Conservation (phyloP, 768 basidiomycete species). For the Ramaria sp. region DNA sequence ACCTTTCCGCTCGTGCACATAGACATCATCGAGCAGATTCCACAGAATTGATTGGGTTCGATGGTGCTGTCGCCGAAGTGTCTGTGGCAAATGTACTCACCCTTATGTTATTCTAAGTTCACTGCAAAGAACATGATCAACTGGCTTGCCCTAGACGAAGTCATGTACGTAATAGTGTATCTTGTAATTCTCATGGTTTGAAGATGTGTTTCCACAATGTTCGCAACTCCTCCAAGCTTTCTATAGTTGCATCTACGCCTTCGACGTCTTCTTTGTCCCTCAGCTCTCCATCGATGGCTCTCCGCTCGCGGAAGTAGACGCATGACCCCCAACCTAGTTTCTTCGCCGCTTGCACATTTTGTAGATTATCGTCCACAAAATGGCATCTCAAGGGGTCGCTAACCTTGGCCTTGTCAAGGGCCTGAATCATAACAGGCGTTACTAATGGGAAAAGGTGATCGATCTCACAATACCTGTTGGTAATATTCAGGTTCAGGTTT, state of each 20-base stretch:
- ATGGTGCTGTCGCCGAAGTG: conserved; percentile 73
- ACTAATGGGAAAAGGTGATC: not conserved
- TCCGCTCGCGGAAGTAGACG: conserved; percentile 62
- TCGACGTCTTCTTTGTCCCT: conserved; percentile 24
- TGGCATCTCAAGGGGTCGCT: conserved; percentile 60
- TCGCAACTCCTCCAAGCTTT: conserved; percentile 55
- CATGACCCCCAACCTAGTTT: conserved; percentile 61
- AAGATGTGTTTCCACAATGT: conserved; percentile 71
- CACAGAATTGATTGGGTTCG: conserved; percentile 58
- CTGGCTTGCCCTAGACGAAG: too few species aligned
- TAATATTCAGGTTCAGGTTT: conserved; percentile 76
- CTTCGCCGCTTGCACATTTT: conserved; percentile 59
- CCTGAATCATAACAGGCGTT: conserved; percentile 30
- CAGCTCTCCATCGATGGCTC: conserved; percentile 27
- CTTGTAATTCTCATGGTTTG: conserved; percentile 10
- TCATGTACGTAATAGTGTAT: not conserved
- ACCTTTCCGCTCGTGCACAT: not conserved
- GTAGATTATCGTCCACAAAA: conserved; percentile 70
- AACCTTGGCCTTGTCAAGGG: conserved; percentile 50
- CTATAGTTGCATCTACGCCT: conserved; percentile 43
- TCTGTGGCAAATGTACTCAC: conserved; percentile 69
- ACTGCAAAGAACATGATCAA: not conserved
- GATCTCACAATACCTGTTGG: conserved; percentile 32
- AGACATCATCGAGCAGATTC: conserved; percentile 10
- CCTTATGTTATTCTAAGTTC: conserved; percentile 45